These are phyloP conservation scores for Luffa aegyptiaca DNA, from an alignment of 306 rosid genomes.

Conservation along the genomic window DNA sequence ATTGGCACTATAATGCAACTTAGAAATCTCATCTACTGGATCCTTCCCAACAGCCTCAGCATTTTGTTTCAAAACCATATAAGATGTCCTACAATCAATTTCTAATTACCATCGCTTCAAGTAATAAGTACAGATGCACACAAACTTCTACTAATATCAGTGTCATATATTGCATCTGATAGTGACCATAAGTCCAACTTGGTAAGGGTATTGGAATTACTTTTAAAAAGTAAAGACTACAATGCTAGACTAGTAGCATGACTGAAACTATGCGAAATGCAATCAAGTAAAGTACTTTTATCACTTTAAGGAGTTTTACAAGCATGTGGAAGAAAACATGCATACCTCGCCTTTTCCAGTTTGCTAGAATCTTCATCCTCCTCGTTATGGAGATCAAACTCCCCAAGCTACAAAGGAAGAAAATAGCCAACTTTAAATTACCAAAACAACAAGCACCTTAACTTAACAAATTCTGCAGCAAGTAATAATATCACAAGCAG, in stretches of 20 bases:
- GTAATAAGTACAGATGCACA: not conserved
- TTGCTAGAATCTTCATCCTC: conserved; percentile 38
- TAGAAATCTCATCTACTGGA: not conserved
- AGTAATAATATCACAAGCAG: not conserved
- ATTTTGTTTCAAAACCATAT: not conserved
- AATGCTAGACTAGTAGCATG: not conserved
- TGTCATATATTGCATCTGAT: not conserved
- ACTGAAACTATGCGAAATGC: not conserved
- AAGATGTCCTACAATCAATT: not conserved
- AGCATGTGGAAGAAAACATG: not conserved
- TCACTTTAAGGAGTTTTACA: not conserved
- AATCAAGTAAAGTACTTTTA: not conserved
- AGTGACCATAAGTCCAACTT: not conserved
- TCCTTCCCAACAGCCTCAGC: not conserved
- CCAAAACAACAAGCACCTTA: not conserved
- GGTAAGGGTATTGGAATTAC: not conserved
- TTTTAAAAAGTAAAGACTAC: not conserved
- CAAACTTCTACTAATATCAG: not conserved
- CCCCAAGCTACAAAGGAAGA: conserved; percentile 35
- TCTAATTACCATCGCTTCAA: not conserved
- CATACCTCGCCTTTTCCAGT: conserved; percentile 46
- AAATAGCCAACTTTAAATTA: conserved; percentile 1
- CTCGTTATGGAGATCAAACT: conserved; percentile 32
- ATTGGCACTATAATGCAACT: not conserved
- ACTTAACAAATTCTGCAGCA: not conserved